phyloP scores from a whole-genome alignment of 78 protist species.

The Cavenderia fasciculata region DNA sequence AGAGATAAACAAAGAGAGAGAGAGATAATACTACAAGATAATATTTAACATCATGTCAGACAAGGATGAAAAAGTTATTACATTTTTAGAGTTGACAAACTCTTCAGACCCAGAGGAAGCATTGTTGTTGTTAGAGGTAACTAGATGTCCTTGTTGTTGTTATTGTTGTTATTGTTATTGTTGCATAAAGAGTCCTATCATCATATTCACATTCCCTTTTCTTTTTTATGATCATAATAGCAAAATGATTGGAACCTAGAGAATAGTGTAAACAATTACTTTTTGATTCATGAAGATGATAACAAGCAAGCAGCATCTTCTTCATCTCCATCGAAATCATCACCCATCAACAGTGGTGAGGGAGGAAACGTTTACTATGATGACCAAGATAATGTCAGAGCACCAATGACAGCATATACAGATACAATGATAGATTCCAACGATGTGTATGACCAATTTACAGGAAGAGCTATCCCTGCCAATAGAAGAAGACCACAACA shows the following conservation, averaged over 20 bases:
- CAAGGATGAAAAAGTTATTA: constrained; percentile 10
- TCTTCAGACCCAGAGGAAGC: constrained; percentile 27
- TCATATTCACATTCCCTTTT: no score
- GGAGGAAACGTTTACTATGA: background rate
- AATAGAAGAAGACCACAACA: background rate
- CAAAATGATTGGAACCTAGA: constrained; percentile 65
- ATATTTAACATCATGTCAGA: no score
- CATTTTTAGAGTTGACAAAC: background rate
- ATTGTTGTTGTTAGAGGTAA: constrained; percentile 15
- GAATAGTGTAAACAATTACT: constrained; percentile 47
- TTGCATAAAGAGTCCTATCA: no score
- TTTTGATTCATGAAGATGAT: background rate
- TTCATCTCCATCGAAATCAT: background rate
- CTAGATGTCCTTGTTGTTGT: no score
- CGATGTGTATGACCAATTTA: background rate
- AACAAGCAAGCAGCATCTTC: background rate
- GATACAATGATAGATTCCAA: constrained; percentile 22
- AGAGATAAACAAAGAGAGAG: background rate
- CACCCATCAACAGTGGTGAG: background rate
- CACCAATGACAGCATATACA: constrained; percentile 37
- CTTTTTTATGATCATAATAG: constrained; percentile 2
- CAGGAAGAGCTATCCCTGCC: no score
- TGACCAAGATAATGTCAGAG: constrained; percentile 45
- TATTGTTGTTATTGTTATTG: no score
- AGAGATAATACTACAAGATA: background rate